Percentiles rank a stretch among this genome's conserved stretches.
phyloP scores from a whole-genome alignment of 202 grass and related monocot species.

The Panicum hallii region DNA sequence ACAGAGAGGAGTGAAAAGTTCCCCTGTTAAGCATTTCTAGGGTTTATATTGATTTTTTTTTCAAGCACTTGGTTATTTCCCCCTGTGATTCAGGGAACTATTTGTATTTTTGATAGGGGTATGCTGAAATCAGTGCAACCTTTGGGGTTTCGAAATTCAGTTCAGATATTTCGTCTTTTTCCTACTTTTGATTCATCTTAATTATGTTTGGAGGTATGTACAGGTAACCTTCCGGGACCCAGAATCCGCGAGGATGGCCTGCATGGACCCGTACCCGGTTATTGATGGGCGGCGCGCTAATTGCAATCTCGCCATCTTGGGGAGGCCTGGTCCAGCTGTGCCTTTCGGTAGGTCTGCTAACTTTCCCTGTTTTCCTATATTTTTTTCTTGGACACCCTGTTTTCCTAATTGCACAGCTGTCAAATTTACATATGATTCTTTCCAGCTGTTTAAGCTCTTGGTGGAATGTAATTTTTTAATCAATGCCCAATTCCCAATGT shows the following conservation, averaged over 20 bases:
- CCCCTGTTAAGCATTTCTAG: neutral
- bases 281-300: slow-evolving; percentile 74
- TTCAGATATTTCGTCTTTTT: neutral
- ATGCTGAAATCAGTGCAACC: neutral
- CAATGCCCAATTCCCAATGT: slow-evolving; percentile 37
- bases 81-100: neutral
- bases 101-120: neutral
- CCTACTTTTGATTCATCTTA: slow-evolving; percentile 17
- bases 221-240: slow-evolving; percentile 79
- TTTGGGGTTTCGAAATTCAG: neutral
- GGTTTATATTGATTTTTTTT: neutral
- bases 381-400: neutral
- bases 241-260: slow-evolving; percentile 71
- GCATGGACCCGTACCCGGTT: slow-evolving; percentile 66
- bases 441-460: neutral
- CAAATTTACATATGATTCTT: slow-evolving; percentile 28
- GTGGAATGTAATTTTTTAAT: slow-evolving; percentile 7
- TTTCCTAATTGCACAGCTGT: slow-evolving; percentile 39
- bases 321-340: slow-evolving; percentile 71
- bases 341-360: slow-evolving; percentile 67
- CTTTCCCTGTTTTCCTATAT: neutral
- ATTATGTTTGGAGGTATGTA: slow-evolving; percentile 23
- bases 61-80: neutral
- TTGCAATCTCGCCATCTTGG: slow-evolving; percentile 77
- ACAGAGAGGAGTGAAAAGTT: neutral